Conservation (phyloP, 768 basidiomycete species). For the Crepidotus variabilis region DNA sequence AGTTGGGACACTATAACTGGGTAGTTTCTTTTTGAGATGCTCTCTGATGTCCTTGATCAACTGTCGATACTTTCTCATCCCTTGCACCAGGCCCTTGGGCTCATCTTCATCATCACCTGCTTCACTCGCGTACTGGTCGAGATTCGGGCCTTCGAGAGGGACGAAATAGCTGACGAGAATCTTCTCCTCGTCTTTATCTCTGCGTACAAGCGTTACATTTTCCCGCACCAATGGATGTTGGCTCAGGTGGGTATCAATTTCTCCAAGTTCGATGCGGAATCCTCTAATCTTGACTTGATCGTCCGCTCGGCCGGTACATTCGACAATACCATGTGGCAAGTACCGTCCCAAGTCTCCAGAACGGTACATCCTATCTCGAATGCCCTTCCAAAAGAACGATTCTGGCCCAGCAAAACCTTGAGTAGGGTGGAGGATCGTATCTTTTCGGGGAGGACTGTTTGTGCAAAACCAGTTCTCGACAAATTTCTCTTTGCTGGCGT, state of each 20-base stretch:
- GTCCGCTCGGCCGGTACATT: slow-evolving; percentile 95
- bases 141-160: slow-evolving; percentile 64
- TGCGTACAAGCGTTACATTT: slow-evolving; percentile 93
- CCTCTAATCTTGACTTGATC: slow-evolving; percentile 99
- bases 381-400: slow-evolving; percentile 86
- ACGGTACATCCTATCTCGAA: slow-evolving; percentile 96
- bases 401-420: slow-evolving; percentile 62
- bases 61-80: slow-evolving; percentile 79
- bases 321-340: slow-evolving; percentile 86
- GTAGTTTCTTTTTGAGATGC: slow-evolving; percentile 94
- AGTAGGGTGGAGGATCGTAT: slow-evolving; percentile 67
- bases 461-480: slow-evolving; percentile 88
- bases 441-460: slow-evolving; percentile 45
- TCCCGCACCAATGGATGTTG: slow-evolving; percentile 93
- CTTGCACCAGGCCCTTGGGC: slow-evolving; percentile 59
- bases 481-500: slow-evolving; percentile 87
- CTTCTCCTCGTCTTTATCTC: slow-evolving; percentile 99
- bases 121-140: slow-evolving; percentile 73
- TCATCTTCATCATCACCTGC: slow-evolving; percentile 52
- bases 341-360: slow-evolving; percentile 97
- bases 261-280: slow-evolving; percentile 96
- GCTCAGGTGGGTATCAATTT: slow-evolving; percentile 94
- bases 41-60: slow-evolving; percentile 94
- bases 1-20: slow-evolving; percentile 90
- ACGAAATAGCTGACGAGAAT: slow-evolving; percentile 98